Conservation (phyloP, 2,329 filamentous ascomycete species). For the Sporothrix mexicana region DNA sequence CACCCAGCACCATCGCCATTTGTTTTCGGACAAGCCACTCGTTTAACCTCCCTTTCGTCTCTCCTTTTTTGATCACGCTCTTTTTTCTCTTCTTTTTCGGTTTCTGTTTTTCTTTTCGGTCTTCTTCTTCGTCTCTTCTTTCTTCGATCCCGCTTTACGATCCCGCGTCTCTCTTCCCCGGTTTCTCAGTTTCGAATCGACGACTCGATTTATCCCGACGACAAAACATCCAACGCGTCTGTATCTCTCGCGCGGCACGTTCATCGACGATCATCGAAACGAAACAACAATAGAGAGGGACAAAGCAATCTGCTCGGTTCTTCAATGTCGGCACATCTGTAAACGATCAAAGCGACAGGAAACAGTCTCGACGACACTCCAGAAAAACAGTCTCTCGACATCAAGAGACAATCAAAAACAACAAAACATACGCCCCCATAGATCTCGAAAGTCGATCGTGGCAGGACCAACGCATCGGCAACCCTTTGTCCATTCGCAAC, state of each 20-base stretch:
- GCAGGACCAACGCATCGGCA: constrained; percentile 34
- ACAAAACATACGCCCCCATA: background rate
- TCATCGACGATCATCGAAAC: constrained; percentile 17
- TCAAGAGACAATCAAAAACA: constrained; percentile 6
- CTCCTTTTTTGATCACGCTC: constrained; percentile 21
- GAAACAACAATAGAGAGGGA: constrained; percentile 5
- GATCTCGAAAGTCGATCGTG: constrained; percentile 29
- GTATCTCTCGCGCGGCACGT: constrained; percentile 14
- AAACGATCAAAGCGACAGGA: constrained; percentile 14
- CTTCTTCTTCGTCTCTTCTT: constrained; percentile 8
- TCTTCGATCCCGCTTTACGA: constrained; percentile 13
- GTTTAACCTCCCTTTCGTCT: constrained; percentile 26
- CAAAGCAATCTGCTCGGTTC: constrained; percentile 3
- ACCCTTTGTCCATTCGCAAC: background rate
- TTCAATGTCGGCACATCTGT: constrained; percentile 20
- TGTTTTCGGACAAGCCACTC: constrained; percentile 27
- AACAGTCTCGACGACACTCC: background rate
- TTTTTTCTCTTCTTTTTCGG: constrained; percentile 13
- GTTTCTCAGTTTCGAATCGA: constrained; percentile 11
- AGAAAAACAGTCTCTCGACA: constrained; percentile 9
- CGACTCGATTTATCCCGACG: constrained; percentile 14
- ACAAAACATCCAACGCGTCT: constrained; percentile 24
- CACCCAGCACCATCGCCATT: constrained; percentile 25
- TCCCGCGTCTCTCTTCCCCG: background rate
- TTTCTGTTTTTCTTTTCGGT: constrained; percentile 14